Percentiles rank a stretch among this genome's conserved stretches.
Evolutionary conservation across 345 rosid species (phyloP).

Genomic region (Gossypium arboreum): DNA sequence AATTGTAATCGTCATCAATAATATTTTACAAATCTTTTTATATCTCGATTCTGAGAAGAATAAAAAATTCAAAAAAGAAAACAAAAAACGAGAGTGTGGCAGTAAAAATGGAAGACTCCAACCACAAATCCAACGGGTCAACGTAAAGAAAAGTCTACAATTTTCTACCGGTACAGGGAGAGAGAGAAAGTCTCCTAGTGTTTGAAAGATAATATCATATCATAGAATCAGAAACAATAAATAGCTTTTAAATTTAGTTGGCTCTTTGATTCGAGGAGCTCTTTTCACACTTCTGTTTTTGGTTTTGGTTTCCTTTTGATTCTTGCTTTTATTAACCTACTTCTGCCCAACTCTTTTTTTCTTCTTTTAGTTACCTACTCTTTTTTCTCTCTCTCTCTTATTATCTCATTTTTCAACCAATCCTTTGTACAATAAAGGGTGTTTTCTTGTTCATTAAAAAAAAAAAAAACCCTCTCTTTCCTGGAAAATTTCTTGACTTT

Average conservation of each 20-base stretch:
- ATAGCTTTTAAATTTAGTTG: constrained; percentile 16
- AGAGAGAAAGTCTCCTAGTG: background rate
- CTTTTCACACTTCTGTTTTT: constrained; percentile 2
- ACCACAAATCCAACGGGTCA: background rate
- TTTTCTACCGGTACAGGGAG: background rate
- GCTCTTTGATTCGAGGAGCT: constrained; percentile 1
- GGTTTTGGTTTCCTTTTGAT: background rate
- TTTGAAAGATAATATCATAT: background rate
- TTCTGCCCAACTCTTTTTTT: background rate
- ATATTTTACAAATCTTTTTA: background rate
- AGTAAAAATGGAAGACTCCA: background rate
- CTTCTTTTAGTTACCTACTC: background rate
- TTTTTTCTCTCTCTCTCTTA: background rate
- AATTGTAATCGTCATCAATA: too few relatives aligned
- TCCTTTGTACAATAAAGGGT: background rate
- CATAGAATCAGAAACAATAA: constrained; percentile 4
- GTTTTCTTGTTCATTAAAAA: background rate
- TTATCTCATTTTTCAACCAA: constrained; percentile 7
- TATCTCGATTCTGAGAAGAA: background rate
- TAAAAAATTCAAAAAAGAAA: background rate
- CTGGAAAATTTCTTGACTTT: background rate
- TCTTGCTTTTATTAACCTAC: background rate
- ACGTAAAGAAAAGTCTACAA: background rate
- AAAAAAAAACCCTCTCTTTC: background rate
- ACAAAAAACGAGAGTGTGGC: background rate